phyloP scores from a whole-genome alignment of 805 yeast genomes.

The Saccharomyces jurei region DNA sequence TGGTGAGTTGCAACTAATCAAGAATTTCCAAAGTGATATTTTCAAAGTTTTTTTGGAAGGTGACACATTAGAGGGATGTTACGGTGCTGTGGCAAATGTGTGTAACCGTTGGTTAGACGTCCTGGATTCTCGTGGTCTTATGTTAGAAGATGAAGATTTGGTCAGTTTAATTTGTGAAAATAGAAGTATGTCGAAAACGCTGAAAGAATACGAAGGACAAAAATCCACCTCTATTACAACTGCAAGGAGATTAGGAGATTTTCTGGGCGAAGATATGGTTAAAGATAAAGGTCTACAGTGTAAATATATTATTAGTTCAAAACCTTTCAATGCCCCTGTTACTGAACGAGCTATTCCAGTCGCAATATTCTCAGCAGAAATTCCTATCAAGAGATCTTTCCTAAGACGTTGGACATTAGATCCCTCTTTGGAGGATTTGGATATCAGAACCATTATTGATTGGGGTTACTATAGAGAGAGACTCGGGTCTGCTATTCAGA shows the following conservation, averaged over 20 bases:
- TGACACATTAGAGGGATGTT: slow-evolving; percentile 66
- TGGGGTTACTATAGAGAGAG: slow-evolving; percentile 92
- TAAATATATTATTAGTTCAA: slow-evolving; percentile 80
- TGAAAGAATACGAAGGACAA: slow-evolving; percentile 81
- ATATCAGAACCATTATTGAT: slow-evolving; percentile 81
- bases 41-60: slow-evolving; percentile 90
- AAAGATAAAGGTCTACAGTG: slow-evolving; percentile 94
- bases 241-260: slow-evolving; percentile 87
- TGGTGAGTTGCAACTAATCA: slow-evolving; percentile 89
- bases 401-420: slow-evolving; percentile 84
- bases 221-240: slow-evolving; percentile 95
- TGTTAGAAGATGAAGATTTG: slow-evolving; percentile 87
- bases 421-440: slow-evolving; percentile 66
- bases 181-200: slow-evolving; percentile 86
- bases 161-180: slow-evolving; percentile 94
- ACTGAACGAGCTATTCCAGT: slow-evolving; percentile 97
- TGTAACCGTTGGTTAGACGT: slow-evolving; percentile 97
- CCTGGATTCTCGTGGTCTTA: slow-evolving; percentile 74
- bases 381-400: slow-evolving; percentile 57
- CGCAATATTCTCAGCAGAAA: slow-evolving; percentile 84
- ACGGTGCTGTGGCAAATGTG: slow-evolving; percentile 79
- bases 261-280: slow-evolving; percentile 92
- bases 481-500: slow-evolving; percentile 85
- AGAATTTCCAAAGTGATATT: slow-evolving; percentile 90
- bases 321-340: slow-evolving; percentile 79